Evolutionary conservation across 1,139 yeast genomes (phyloP).

Genomic region (Debaryomycetaceae sp.): DNA sequence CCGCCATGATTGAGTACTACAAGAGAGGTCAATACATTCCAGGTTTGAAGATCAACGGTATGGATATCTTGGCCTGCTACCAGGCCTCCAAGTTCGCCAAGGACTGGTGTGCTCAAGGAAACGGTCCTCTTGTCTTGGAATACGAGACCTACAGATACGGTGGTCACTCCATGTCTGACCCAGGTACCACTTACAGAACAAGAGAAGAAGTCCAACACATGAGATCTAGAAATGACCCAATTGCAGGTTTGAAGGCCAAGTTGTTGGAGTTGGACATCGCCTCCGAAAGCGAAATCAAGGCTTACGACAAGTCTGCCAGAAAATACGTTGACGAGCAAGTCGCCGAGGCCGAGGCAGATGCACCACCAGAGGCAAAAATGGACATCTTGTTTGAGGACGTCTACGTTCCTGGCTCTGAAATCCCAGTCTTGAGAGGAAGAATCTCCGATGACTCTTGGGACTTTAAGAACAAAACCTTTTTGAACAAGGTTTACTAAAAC

Average conservation of each 20-base stretch:
- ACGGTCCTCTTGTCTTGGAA: slow-evolving; percentile 94
- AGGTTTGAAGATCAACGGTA: slow-evolving; percentile 96
- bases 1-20: slow-evolving; percentile 94
- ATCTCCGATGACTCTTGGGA: slow-evolving; percentile 92
- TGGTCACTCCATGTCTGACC: slow-evolving; percentile 99
- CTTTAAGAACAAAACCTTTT: slow-evolving; percentile 71
- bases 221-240: slow-evolving; percentile 98
- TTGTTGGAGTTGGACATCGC: slow-evolving; percentile 81
- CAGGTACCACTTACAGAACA: slow-evolving; percentile 99
- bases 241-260: slow-evolving; percentile 89
- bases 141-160: slow-evolving; percentile 99
- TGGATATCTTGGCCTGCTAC: slow-evolving; percentile 94
- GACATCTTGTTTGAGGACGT: slow-evolving; percentile 95
- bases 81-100: slow-evolving; percentile 96
- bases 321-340: slow-evolving; percentile 92
- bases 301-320: slow-evolving; percentile 94
- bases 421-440: slow-evolving; percentile 93
- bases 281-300: slow-evolving; percentile 89
- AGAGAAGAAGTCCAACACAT: slow-evolving; percentile 99
- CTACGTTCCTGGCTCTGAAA: slow-evolving; percentile 91
- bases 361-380: slow-evolving; percentile 95
- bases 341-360: slow-evolving; percentile 88
- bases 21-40: slow-evolving; percentile 99
- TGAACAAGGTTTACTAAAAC: slow-evolving; percentile 46
- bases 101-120: slow-evolving; percentile 91